Evolutionary conservation across 345 rosid genomes (phyloP), one percentile per base, ranked within the genome.

Genomic region (Lagerstroemia speciosa): DNA sequence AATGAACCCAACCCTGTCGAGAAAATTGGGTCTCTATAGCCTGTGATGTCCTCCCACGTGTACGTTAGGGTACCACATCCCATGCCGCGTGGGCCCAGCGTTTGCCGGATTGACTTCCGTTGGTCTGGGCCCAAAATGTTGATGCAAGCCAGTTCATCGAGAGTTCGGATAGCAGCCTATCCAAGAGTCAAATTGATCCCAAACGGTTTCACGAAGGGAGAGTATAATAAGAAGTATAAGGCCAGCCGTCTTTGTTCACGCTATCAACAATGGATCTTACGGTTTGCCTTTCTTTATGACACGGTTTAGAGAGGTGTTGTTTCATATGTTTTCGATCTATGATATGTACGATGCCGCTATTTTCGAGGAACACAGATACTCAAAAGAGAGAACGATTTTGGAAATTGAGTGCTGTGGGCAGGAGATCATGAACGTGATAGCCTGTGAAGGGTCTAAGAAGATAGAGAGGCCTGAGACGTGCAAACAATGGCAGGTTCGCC

Each of bases 401-500:
- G 97, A 91, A 83, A 72, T 78, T 26, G 94, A 86, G 79, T 76
- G 85, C 61, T 85, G 71, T 26, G 89, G 95, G 48, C 78, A 83
- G 55, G 95, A 83, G 62, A 83, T 78, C 33, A 71, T 87, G 81
- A 91, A 87, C 10, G 86, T 81, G 19, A 73, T 93, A 48, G 96
- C 98, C 0, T 93, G 93, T 41, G 98, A 93, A 79, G 96, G 97
- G 5, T 16, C 66, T 5, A 90, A 85, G 52, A 85, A 97, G 79
- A 79, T 82, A 0, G 88, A 85, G 75, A 87, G 98, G 79, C 97
- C 96, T 0, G 98, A 89, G 83, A 83, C 87, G 11, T 89, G 84
- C 76, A 89, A 84, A 82, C 94, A 85, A 66, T 89, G 97, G 98
- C 91, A 87, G 46, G 80, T n/a, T 26, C 83, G 94, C 70, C 78